Conservation (phyloP, 2,329 filamentous ascomycete species). For the Botrytis sinoallii region DNA sequence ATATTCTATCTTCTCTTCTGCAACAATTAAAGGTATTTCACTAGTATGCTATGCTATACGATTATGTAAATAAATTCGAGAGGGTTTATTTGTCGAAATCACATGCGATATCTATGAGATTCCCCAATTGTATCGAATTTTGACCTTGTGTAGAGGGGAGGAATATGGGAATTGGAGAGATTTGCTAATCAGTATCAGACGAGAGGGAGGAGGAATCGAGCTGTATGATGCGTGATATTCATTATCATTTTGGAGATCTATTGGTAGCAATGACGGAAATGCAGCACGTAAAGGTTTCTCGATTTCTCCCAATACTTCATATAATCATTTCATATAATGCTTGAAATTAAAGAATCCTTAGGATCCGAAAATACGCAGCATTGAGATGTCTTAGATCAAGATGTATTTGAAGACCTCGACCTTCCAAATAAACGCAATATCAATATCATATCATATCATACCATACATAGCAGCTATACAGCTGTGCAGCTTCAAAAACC, state of each 20-base stretch:
- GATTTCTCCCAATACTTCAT: too few species aligned
- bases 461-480: neutral
- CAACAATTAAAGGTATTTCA: neutral
- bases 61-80: neutral
- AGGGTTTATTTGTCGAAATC: neutral
- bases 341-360: neutral
- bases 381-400: neutral
- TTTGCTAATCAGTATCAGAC: neutral
- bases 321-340: neutral
- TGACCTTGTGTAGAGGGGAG: neutral
- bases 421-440: neutral
- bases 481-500: neutral
- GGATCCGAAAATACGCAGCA: too few species aligned
- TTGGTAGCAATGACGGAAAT: neutral
- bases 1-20: neutral
- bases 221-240: neutral
- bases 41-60: neutral
- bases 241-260: too few species aligned
- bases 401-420: neutral
- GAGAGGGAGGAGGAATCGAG: neutral
- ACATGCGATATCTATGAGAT: neutral
- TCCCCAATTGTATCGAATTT: neutral
- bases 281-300: neutral
- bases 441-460: neutral
- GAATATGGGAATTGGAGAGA: neutral